Evolutionary conservation across 768 basidiomycete genomes (phyloP), one percentile per base, ranked within the genome.

Genomic region (Pisolithus tinctorius): DNA sequence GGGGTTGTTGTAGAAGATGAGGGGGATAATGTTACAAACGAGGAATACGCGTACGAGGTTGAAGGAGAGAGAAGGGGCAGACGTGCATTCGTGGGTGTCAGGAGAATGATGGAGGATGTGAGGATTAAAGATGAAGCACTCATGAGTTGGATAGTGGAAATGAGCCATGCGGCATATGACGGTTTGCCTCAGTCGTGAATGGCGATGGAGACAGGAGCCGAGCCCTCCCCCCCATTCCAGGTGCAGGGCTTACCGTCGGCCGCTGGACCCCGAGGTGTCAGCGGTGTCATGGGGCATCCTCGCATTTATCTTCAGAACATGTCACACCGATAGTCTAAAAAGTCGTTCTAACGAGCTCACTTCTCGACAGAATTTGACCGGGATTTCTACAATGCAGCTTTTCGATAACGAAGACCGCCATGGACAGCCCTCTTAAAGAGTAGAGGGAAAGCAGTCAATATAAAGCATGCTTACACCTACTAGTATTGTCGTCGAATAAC

Each of bases 1-100:
- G 91, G 86, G 0, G 49, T 89, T 20, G 71, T 89, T 36, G 86
- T 90, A 55, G 88, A 87, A 20, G 76, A 78, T n/a, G 86, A 82
- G n/a, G 88, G 85, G 16, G 76, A 77, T 49, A 79, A 81, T 46
- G 30, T 45, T n/a, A 51, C 62, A 17, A 50, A 41, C 10, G 65
- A 67, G 30, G 58, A 63, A 40, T 67, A 67, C 43, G 57, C 57
- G 11, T 71, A 69, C 31, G 86, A 84, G 53, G 70, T 64, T 48
- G 87, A 91, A 62, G 87, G 87, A 8, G 84, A 87, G 61, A 70
- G 79, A 52, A 77, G 76, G 45, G 91, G 90, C 13, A 73, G 83
- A 56, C 81, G 75, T 58, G 88, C 86, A 10, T 94, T 92, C 59
- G 68, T 77, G 26, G 74, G 78, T 10, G 73, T 80, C 26, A 67